These are phyloP conservation scores for Anthracocystis panici-leucophaei DNA, from an alignment of 1,284 basidiomycete species.

Conservation along the genomic window DNA sequence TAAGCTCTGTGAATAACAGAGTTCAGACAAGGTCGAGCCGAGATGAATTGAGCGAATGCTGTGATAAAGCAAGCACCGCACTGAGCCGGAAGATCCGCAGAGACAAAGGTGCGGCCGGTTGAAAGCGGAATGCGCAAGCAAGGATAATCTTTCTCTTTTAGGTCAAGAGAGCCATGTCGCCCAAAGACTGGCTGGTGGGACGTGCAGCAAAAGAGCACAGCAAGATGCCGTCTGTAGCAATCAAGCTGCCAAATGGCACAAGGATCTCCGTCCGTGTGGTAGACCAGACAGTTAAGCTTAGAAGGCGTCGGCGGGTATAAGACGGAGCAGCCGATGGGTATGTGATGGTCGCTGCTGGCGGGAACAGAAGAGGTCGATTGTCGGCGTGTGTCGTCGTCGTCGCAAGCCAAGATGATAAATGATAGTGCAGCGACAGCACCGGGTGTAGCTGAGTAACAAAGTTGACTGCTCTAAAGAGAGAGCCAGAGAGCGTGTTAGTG, in stretches of 20 bases:
- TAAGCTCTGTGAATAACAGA: conserved; percentile 18
- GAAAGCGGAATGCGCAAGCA: conserved; percentile 7
- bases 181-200: background rate
- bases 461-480: background rate
- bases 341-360: conserved; percentile 6
- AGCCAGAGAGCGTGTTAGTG: background rate
- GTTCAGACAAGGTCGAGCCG: conserved; percentile 16
- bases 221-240: too few relatives aligned
- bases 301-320: conserved; percentile 5
- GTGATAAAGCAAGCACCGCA: conserved; percentile 8
- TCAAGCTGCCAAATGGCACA: background rate
- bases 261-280: too few relatives aligned
- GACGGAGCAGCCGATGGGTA: conserved; percentile 12
- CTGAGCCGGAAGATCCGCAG: conserved; percentile 19
- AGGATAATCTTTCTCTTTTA: conserved; percentile 9
- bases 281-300: too few relatives aligned
- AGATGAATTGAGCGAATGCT: conserved; percentile 12
- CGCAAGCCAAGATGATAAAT: background rate
- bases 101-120: conserved; percentile 10
- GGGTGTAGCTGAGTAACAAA: background rate
- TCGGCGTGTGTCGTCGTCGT: background rate
- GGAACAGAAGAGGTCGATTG: background rate
- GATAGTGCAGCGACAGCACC: background rate
- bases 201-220: conserved; percentile 3
- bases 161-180: conserved; percentile 23